Evolutionary conservation across 805 yeast species (phyloP), one percentile per base, ranked within the genome.

Genomic region (Priceomyces castillae): DNA sequence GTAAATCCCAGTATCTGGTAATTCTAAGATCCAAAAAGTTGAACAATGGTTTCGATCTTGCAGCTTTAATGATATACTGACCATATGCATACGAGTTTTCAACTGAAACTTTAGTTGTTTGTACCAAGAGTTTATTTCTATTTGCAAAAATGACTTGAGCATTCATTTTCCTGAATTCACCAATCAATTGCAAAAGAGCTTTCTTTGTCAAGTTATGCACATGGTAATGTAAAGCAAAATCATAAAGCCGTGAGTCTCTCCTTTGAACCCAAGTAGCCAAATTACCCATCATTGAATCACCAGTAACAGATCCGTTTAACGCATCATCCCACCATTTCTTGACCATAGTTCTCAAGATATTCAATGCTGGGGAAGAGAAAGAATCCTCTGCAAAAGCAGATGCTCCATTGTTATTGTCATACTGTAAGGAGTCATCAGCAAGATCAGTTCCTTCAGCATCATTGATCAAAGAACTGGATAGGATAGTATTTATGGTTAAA

Each of bases 251-350:
- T 0, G 97, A 86, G 7, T 78, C 77, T 7, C 86, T 78, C 39
- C 82, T 78, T 51, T 87, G 88, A 18, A 90, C 86, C 99, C 99
- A 92, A 3, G 82, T 72, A 1, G 87, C 85, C 59, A 92, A 81
- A 20, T 81, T 76, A 53, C 87, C 87, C 48, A 90, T 84, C 77
- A 90, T 77, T 1, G 86, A 71, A 60, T 90, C 97, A 0, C 97
- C 96, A 46, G 83, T 81, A 7, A 70, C 52, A 51, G 84, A 78
- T 43, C 79, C 80, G 16, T 71, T 69, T 43, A 86, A 65, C 0
- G 97, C 97, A 56, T 82, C 85, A 55, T 89, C 95, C 96, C 97
- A 92, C 97, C 97, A 89, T 25, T 75, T 81, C 54, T 85, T 88
- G 10, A 94, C 85, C 76, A 94, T 69, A 6, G 74, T 61, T 56